phyloP scores from a whole-genome alignment of 305 asterid genomes.

The Fraxinus xanthoxyloides region DNA sequence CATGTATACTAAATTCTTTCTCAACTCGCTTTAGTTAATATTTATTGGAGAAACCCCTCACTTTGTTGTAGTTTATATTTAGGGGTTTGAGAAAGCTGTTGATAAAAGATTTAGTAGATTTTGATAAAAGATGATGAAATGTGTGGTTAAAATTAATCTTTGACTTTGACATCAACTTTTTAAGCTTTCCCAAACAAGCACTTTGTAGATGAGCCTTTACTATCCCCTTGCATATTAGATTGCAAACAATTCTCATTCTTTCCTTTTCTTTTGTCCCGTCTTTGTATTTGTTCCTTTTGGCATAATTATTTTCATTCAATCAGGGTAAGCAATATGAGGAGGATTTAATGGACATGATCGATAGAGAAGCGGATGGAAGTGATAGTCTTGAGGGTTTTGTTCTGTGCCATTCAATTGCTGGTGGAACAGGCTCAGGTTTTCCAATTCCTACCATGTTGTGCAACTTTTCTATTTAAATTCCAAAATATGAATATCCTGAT shows the following conservation, averaged over 20 bases:
- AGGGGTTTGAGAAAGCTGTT: neutral
- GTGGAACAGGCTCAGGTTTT: slow-evolving; percentile 98
- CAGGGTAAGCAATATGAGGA: slow-evolving; percentile 97
- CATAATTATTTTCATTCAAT: slow-evolving; percentile 23
- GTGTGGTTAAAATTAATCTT: neutral
- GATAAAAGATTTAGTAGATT: neutral
- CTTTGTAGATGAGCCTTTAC: neutral
- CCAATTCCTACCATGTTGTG: neutral
- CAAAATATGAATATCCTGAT: slow-evolving; percentile 4
- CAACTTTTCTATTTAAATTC: slow-evolving; percentile 10
- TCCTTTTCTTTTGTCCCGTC: neutral
- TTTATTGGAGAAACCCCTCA: neutral
- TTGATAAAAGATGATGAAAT: neutral
- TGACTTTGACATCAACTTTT: neutral
- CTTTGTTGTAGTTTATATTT: neutral
- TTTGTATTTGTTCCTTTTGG: slow-evolving; percentile 9
- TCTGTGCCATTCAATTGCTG: slow-evolving; percentile 97
- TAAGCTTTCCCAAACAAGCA: neutral
- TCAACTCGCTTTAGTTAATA: neutral
- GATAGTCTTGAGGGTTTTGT: slow-evolving; percentile 99
- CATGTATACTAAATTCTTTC: neutral
- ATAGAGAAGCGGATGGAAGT: slow-evolving; percentile 99
- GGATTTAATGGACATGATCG: slow-evolving; percentile 98
- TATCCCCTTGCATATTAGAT: neutral
- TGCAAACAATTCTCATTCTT: neutral